Evolutionary conservation across 2,329 filamentous ascomycete genomes (phyloP).

Genomic region (Talaromyces verruculosus): DNA sequence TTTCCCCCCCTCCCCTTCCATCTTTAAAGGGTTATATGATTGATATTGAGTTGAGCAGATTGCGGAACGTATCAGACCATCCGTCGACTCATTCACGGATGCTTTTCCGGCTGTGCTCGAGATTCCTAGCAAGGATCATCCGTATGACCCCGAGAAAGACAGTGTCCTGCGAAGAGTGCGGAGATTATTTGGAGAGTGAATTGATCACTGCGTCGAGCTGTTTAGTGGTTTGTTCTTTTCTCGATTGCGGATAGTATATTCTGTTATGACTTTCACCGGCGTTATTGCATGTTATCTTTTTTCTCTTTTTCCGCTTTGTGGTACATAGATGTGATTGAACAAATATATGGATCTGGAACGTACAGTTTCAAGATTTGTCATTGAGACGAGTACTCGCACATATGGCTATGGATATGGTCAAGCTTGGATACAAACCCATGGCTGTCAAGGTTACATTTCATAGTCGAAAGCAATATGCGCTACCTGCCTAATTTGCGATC

Average conservation of each 20-base stretch:
- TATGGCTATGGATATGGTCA: no score
- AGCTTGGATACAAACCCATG: no score
- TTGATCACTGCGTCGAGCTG: not conserved
- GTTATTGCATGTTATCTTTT: conserved; percentile 15
- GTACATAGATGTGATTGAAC: conserved; percentile 6
- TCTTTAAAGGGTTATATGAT: not conserved
- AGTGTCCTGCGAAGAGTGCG: conserved; percentile 88
- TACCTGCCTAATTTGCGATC: not conserved
- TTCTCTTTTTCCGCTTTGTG: not conserved
- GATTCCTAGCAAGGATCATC: conserved; percentile 98
- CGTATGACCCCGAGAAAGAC: conserved; percentile 98
- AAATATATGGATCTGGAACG: not conserved
- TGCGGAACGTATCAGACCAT: conserved; percentile 87
- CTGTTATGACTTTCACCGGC: conserved; percentile 13
- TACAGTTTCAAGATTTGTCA: not conserved
- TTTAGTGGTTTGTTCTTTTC: not conserved
- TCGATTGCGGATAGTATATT: conserved; percentile 6
- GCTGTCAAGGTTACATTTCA: not conserved
- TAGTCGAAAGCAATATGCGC: not conserved
- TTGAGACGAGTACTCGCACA: not conserved
- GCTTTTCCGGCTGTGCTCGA: conserved; percentile 96
- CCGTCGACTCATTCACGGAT: conserved; percentile 86
- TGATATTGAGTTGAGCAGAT: conserved; percentile 57
- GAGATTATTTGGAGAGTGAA: conserved; percentile 63
- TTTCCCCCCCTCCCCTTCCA: no score